A percentile compares a stretch with the other conserved stretches of the same genome.
phyloP scores from a whole-genome alignment of 106 monocot genomes.

The Cymbidium sinense region DNA sequence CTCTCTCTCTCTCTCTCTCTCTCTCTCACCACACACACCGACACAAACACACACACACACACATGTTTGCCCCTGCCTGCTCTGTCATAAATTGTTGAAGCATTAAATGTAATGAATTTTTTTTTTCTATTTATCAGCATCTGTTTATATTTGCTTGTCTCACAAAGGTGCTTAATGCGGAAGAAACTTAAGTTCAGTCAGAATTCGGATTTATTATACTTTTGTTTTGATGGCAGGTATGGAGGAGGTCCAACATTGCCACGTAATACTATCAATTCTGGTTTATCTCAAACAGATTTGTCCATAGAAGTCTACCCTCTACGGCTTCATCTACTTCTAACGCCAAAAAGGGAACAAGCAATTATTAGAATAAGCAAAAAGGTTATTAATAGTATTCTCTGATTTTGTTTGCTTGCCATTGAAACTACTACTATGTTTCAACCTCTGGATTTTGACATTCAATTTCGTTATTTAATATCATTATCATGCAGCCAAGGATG shows the following conservation, averaged over 20 bases:
- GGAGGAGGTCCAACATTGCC: conserved; percentile 89
- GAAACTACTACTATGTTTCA: background rate
- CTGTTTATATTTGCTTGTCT: background rate
- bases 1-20: too few relatives aligned
- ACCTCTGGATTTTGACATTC: background rate
- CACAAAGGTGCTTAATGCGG: background rate
- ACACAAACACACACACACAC: too few relatives aligned
- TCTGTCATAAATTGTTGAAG: background rate
- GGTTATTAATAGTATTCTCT: conserved; percentile 26
- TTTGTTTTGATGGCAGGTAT: conserved; percentile 51
- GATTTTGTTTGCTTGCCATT: background rate
- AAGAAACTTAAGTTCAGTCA: background rate
- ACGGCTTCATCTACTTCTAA: conserved; percentile 81
- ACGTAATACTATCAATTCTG: conserved; percentile 80
- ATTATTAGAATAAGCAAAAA: conserved; percentile 99
- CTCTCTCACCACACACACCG: too few relatives aligned
- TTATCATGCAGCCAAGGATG: background rate
- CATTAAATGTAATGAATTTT: background rate
- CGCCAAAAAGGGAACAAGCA: conserved; percentile 70
- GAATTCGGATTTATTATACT: background rate
- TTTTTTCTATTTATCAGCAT: background rate
- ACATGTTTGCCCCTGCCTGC: background rate
- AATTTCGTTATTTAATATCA: background rate
- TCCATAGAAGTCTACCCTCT: conserved; percentile 94
- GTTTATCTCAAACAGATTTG: conserved; percentile 83